Base-by-base conservation (phyloP, 202 grass and related monocot species). In the Panicum virgatum region DNA sequence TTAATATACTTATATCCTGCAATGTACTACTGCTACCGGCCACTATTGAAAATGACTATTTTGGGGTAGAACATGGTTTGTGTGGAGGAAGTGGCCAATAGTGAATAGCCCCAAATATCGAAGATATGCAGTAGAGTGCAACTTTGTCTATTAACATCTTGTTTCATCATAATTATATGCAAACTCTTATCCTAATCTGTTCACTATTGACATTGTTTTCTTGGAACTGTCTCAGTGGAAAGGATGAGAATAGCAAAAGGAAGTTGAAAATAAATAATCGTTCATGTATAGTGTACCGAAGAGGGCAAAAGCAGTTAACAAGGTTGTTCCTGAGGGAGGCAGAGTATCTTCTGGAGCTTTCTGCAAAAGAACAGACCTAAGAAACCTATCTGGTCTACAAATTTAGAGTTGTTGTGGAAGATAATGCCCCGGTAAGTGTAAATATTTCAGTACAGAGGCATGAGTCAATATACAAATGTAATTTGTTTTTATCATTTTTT, bases 281-380 rank as follows among this genome's bases (percentile, higher is more conserved):
- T 61, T 86, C 90, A 3, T 86, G 88, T 66, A 79, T 95, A 79
- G 87, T 95, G 15, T 98, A 91, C 84, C 78, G 96, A 62, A 91
- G 72, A 91, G 90, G 96, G 30, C 90, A 98, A 84, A 98, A 98
- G 38, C 90, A 90, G 36, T 82, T 95, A 25, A 77, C 90, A 8
- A 86, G 76, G 75, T 22, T 91, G 47, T 98, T 95, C 75, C 76
- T 95, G 9, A 90, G 86, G 75, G 92, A 98, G 79, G 88, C 89
- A 34, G 90, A 93, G 56, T 68, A 83, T 71, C 82, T 86, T 20
- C 53, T 95, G 72, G 92, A 89, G 82, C 66, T 95, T 26, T 93
- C 77, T 45, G 26, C 74, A 45, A 83, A 86, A 19, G 81, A 87
- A 80, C 71, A 89, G 65, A 19, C 13, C 32, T 94, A 39, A 90